Evolutionary conservation across 1,284 basidiomycete species (phyloP).

Genomic region (Sporisorium exsertum): DNA sequence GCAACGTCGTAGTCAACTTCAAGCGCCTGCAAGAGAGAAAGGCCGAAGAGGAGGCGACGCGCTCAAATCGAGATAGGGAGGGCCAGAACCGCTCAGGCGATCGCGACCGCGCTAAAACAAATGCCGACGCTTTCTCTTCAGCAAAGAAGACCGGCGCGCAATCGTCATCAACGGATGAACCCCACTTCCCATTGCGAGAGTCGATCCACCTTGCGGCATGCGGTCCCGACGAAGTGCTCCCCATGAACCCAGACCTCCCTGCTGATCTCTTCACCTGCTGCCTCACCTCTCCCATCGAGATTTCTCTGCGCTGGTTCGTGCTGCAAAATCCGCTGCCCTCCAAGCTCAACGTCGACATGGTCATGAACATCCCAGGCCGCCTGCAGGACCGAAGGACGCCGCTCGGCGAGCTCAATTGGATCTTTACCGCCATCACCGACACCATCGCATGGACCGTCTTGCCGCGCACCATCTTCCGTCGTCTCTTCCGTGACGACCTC

Average conservation of each 20-base stretch:
- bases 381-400: slow-evolving; percentile 95
- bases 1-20: slow-evolving; percentile 91
- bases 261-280: slow-evolving; percentile 98
- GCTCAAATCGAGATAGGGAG: slow-evolving; percentile 69
- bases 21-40: slow-evolving; percentile 85
- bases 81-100: slow-evolving; percentile 23
- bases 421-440: slow-evolving; percentile 98
- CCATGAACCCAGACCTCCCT: slow-evolving; percentile 94
- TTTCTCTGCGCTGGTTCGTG: slow-evolving; percentile 92
- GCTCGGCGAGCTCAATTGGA: slow-evolving; percentile 97
- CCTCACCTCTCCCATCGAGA: slow-evolving; percentile 97
- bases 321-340: slow-evolving; percentile 81
- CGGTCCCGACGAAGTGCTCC: slow-evolving; percentile 87
- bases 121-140: slow-evolving; percentile 18
- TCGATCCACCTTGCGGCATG: slow-evolving; percentile 97
- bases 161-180: slow-evolving; percentile 52
- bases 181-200: slow-evolving; percentile 79
- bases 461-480: slow-evolving; percentile 90
- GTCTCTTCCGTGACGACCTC: slow-evolving; percentile 93
- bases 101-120: slow-evolving; percentile 22
- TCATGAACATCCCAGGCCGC: slow-evolving; percentile 94
- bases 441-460: slow-evolving; percentile 99
- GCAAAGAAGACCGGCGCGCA: slow-evolving; percentile 23
- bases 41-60: slow-evolving; percentile 77
- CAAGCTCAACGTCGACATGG: slow-evolving; percentile 80